Percentiles rank a stretch among this genome's conserved stretches.
These are phyloP conservation scores for Botrytis fragariae DNA, from an alignment of 2,329 filamentous ascomycete species.

Conservation along the genomic window DNA sequence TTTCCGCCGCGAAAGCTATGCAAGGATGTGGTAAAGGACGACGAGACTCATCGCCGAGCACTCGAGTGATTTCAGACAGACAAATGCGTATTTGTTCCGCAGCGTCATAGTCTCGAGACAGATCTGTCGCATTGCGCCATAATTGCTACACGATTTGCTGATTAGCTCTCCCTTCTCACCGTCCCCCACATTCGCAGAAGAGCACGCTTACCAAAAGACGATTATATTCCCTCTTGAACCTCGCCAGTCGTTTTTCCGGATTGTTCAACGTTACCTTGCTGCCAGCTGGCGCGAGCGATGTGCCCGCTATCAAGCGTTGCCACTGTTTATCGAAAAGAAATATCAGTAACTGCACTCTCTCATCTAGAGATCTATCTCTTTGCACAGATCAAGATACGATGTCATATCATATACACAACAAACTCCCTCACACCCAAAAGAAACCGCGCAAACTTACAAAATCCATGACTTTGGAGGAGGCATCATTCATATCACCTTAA, in stretches of 20 bases:
- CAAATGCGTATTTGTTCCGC: slow-evolving; percentile 61
- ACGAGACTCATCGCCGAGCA: slow-evolving; percentile 86
- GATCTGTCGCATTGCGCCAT: slow-evolving; percentile 61
- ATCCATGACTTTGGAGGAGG: slow-evolving; percentile 32
- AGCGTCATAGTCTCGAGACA: slow-evolving; percentile 58
- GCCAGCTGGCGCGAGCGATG: slow-evolving; percentile 53
- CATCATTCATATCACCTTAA: slow-evolving; percentile 24
- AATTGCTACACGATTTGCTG: slow-evolving; percentile 44
- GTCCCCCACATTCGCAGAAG: background rate
- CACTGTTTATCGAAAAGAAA: slow-evolving; percentile 46
- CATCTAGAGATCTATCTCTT: background rate
- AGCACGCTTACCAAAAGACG: slow-evolving; percentile 53
- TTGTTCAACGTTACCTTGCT: slow-evolving; percentile 61
- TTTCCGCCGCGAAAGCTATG: slow-evolving; percentile 78
- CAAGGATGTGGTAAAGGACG: slow-evolving; percentile 88
- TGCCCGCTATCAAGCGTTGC: slow-evolving; percentile 64
- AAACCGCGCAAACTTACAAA: slow-evolving; percentile 14
- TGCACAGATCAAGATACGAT: background rate
- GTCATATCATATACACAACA: background rate
- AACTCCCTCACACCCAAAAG: background rate
- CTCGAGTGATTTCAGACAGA: slow-evolving; percentile 61
- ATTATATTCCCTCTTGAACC: slow-evolving; percentile 65
- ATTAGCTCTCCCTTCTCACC: background rate
- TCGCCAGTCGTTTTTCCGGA: slow-evolving; percentile 61
- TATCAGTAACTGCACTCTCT: slow-evolving; percentile 19